Conservation (phyloP, 2,329 filamentous ascomycete genomes). For the Penicillium janthinellum region DNA sequence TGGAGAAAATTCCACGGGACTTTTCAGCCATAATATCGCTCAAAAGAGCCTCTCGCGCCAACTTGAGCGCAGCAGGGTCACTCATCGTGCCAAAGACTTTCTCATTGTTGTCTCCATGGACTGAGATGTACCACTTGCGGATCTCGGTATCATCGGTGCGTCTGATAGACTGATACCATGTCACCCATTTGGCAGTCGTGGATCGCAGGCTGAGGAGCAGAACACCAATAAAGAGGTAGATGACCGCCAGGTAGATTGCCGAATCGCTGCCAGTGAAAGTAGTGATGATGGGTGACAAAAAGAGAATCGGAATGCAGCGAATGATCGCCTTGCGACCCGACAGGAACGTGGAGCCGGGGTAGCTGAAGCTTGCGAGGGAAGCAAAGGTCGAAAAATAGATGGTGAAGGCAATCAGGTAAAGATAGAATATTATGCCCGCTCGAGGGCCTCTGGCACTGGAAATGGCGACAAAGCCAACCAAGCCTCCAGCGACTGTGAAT, state of each 20-base stretch:
- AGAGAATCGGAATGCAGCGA: slow-evolving; percentile 57
- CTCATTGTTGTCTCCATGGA: slow-evolving; percentile 35
- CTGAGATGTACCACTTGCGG: slow-evolving; percentile 43
- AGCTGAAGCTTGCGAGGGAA: slow-evolving; percentile 55
- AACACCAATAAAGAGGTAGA: slow-evolving; percentile 56
- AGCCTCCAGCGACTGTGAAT: slow-evolving; percentile 54
- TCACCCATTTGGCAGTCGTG: slow-evolving; percentile 60
- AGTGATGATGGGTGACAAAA: slow-evolving; percentile 60
- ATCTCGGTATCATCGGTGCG: slow-evolving; percentile 43
- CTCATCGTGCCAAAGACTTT: slow-evolving; percentile 50
- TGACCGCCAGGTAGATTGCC: slow-evolving; percentile 57
- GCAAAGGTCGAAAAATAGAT: slow-evolving; percentile 62
- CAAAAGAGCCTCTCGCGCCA: slow-evolving; percentile 51
- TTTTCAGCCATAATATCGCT: slow-evolving; percentile 50
- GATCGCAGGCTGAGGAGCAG: slow-evolving; percentile 57
- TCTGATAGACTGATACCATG: slow-evolving; percentile 52
- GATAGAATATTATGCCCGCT: slow-evolving; percentile 59
- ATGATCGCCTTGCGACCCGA: slow-evolving; percentile 62
- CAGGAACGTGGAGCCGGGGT: slow-evolving; percentile 57
- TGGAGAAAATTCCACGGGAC: slow-evolving; percentile 47
- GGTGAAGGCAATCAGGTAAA: slow-evolving; percentile 61
- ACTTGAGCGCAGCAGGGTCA: slow-evolving; percentile 52
- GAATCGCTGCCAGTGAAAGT: slow-evolving; percentile 57
- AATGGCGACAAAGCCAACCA: slow-evolving; percentile 58
- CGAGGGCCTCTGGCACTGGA: slow-evolving; percentile 47